Evolutionary conservation across 1,139 yeast species (phyloP).

Genomic region (Kodamaea ohmeri): DNA sequence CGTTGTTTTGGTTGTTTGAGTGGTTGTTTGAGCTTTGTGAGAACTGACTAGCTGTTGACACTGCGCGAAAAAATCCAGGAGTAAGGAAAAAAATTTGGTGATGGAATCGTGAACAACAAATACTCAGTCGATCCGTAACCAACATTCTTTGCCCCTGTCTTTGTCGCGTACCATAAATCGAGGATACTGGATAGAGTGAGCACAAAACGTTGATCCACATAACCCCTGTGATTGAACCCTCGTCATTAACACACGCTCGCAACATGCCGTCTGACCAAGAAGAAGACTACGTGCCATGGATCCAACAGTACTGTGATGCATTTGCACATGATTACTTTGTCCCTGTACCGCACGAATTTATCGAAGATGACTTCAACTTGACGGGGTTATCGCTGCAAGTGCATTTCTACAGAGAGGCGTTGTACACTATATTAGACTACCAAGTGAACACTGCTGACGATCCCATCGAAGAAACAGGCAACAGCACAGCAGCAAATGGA

Average conservation of each 20-base stretch:
- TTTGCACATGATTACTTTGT: slow-evolving; percentile 94
- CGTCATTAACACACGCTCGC: background rate
- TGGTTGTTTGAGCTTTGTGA: background rate
- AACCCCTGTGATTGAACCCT: background rate
- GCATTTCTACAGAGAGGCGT: slow-evolving; percentile 88
- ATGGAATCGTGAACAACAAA: slow-evolving; percentile 7
- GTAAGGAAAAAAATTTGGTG: slow-evolving; percentile 7
- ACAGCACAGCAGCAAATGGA: slow-evolving; percentile 11
- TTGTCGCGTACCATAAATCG: no score
- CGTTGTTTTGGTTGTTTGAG: background rate
- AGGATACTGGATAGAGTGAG: no score
- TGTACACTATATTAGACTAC: slow-evolving; percentile 74
- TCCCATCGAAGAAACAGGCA: slow-evolving; percentile 18
- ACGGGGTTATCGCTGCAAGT: slow-evolving; percentile 86
- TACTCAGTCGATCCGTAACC: no score
- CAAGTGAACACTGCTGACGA: slow-evolving; percentile 79
- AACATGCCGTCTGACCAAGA: slow-evolving; percentile 45
- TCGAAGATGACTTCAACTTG: slow-evolving; percentile 93
- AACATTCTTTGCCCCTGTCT: no score
- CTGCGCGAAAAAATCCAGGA: slow-evolving; percentile 3
- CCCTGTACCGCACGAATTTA: slow-evolving; percentile 87
- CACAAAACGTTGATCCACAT: no score
- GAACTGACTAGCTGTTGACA: background rate
- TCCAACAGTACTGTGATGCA: slow-evolving; percentile 78
- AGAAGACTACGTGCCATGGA: slow-evolving; percentile 82